Conservation (phyloP, 2,329 filamentous ascomycete species). For the Ceratocystis huliohia region DNA sequence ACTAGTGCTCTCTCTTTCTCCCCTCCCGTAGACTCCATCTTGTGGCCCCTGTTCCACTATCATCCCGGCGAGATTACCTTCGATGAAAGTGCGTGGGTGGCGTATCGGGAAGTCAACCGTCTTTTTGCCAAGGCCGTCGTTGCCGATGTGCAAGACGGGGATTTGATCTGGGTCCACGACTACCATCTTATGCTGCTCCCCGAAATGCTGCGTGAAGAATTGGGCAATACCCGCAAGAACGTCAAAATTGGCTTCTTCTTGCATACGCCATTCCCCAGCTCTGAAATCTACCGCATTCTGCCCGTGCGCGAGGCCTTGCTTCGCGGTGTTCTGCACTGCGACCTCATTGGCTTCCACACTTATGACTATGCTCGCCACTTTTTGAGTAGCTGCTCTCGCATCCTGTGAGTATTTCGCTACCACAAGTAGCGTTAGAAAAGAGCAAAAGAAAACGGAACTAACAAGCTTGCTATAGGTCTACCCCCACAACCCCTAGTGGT, state of each 20-base stretch:
- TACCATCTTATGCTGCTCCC: conserved; percentile 97
- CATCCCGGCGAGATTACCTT: conserved; percentile 97
- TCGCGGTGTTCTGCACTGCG: conserved; percentile 78
- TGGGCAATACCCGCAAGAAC: conserved; percentile 69
- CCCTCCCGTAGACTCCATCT: conserved; percentile 61
- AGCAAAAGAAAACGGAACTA: background rate
- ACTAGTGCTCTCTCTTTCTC: background rate
- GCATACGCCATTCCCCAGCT: conserved; percentile 92
- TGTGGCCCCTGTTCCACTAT: conserved; percentile 98
- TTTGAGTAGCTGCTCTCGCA: conserved; percentile 88
- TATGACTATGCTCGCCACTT: conserved; percentile 99
- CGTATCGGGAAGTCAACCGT: conserved; percentile 84
- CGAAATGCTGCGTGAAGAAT: conserved; percentile 84
- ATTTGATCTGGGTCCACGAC: conserved; percentile 96
- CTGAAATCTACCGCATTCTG: conserved; percentile 90
- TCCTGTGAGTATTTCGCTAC: conserved; percentile 45
- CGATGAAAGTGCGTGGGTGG: conserved; percentile 86
- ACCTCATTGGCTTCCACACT: conserved; percentile 94
- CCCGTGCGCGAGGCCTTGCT: conserved; percentile 85
- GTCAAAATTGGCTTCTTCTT: conserved; percentile 98
- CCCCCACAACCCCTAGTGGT: conserved; percentile 77
- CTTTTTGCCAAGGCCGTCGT: conserved; percentile 82
- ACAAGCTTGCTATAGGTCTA: conserved; percentile 34
- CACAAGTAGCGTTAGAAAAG: too few relatives aligned
- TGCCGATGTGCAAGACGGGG: conserved; percentile 79